Base-by-base conservation (phyloP, 257 asterid genomes). In the Fraxinus quadrangulata region DNA sequence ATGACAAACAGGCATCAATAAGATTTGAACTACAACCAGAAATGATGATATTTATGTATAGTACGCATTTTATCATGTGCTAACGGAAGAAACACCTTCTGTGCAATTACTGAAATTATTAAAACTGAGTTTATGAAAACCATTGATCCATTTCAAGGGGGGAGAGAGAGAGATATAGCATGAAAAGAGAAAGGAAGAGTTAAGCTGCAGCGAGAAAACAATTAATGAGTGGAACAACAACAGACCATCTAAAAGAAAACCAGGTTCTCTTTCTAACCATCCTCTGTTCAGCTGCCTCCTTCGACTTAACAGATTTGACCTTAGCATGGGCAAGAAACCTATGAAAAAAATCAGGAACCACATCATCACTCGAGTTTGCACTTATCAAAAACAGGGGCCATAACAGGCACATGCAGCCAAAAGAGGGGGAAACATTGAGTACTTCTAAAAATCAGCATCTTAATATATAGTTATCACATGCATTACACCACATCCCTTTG, bases 281-380 rank as follows among this genome's bases (percentile, higher is more conserved):
- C 84, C 89, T 89, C 88, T 86, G 92, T 72, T 92, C 93, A 75
- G 97, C 96, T 74, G 97, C 99, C 87, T 95, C 99, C 89, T 93
- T 96, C 4, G 99, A 93, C 88, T 93, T 96, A 71, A 90, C 96
- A 73, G 97, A 87, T 84, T 96, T 97, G 87, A 92, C 97, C 85
- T 89, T 96, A 72, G 97, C 98, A 85, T 89, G 99, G 82, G 98
- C 99, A 81, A 93, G 97, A 77, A 96, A 96, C 94, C 99, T 96
- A 89, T 14, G 59, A 86, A 75, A 77, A 83, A 23, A 37, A 82
- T 79, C 77, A 81, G 73, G 59, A 74, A 73, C 70, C 68, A 63
- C 59, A 39, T 70, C 68, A 81, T 13, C 28, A 63, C 36, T 75
- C 71, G 45, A 81, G 34, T 67, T 49, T 30, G 36, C 34, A 63